phyloP scores from a whole-genome alignment of 2,329 filamentous ascomycete genomes.

The Apiospora kogelbergensis region DNA sequence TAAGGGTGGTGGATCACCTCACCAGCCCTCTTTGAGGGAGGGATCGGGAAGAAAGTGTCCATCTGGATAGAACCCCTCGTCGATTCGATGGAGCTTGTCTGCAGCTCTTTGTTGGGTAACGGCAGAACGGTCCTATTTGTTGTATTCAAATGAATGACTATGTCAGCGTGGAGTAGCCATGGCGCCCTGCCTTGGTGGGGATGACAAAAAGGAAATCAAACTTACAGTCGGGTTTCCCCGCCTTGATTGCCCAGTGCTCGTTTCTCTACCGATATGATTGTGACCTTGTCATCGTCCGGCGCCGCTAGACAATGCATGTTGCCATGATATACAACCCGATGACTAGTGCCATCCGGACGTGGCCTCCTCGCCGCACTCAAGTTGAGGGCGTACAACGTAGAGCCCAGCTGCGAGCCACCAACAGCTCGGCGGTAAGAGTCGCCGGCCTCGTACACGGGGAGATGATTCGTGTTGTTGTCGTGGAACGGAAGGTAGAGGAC shows the following conservation, averaged over 20 bases:
- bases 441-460: neutral
- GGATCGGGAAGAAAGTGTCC: neutral
- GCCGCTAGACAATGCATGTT: neutral
- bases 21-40: neutral
- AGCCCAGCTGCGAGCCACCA: neutral
- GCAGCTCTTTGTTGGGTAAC: neutral
- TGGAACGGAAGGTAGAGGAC: neutral
- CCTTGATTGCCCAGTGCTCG: neutral
- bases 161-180: neutral
- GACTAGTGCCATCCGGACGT: neutral
- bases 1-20: neutral
- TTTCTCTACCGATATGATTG: neutral
- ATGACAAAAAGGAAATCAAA: neutral
- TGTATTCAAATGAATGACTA: neutral
- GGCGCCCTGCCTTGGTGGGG: neutral
- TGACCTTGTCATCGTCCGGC: neutral
- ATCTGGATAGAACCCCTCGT: neutral
- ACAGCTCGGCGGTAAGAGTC: neutral
- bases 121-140: neutral
- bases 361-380: neutral
- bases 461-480: neutral
- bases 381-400: neutral
- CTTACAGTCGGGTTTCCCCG: neutral
- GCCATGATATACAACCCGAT: neutral
- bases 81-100: neutral